These are phyloP conservation scores for Tetrahymena borealis DNA, from an alignment of 73 alveolate genomes.

Conservation along the genomic window DNA sequence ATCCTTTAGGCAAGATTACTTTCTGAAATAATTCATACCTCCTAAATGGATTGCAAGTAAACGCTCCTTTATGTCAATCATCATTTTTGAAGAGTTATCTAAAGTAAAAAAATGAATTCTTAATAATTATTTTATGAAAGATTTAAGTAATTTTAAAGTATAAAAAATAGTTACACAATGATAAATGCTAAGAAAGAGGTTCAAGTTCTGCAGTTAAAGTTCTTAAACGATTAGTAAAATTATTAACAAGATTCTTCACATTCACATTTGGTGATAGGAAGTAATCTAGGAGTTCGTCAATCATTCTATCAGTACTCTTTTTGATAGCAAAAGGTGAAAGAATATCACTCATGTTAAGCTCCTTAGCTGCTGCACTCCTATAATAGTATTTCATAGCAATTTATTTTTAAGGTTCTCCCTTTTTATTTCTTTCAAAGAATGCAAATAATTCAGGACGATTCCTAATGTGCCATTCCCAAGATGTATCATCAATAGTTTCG, in stretches of 20 bases:
- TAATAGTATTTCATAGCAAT: not conserved
- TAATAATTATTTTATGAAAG: no score
- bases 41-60: not conserved
- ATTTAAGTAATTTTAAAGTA: no score
- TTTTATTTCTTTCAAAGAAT: not conserved
- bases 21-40: not conserved
- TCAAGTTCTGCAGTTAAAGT: not conserved
- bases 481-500: not conserved
- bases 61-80: not conserved
- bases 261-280: not conserved
- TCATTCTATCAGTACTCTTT: not conserved
- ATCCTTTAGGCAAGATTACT: not conserved
- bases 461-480: not conserved
- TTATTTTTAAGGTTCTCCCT: not conserved
- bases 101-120: no score
- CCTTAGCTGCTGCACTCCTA: not conserved
- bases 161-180: not conserved
- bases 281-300: not conserved
- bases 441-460: not conserved
- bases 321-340: not conserved
- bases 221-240: not conserved
- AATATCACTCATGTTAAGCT: not conserved
- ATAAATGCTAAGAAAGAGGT: not conserved
- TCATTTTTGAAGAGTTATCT: not conserved
- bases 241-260: not conserved